Conservation (phyloP, 2,329 filamentous ascomycete species). For the Sporothrix luriei region DNA sequence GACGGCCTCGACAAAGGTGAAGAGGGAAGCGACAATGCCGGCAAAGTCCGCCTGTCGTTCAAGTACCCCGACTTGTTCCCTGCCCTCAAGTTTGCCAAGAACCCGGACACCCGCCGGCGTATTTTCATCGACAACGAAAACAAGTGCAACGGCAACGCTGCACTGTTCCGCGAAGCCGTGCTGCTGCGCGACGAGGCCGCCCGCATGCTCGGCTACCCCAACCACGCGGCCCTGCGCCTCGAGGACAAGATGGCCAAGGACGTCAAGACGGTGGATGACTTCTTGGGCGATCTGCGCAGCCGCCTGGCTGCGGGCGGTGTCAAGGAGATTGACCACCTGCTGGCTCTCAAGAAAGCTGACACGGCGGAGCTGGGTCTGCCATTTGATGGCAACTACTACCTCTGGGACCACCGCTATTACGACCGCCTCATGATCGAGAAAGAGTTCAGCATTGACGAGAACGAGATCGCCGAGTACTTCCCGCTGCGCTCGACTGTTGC, state of each 20-base stretch:
- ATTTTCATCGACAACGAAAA: slow-evolving; percentile 78
- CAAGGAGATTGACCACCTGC: slow-evolving; percentile 70
- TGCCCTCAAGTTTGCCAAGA: slow-evolving; percentile 73
- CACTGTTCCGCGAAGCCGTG: slow-evolving; percentile 74
- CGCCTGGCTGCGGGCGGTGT: slow-evolving; percentile 69
- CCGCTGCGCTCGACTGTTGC: slow-evolving; percentile 72
- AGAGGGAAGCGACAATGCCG: slow-evolving; percentile 62
- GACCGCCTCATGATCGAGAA: slow-evolving; percentile 78
- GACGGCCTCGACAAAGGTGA: slow-evolving; percentile 70
- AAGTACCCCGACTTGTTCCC: slow-evolving; percentile 84
- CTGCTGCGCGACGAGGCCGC: slow-evolving; percentile 77
- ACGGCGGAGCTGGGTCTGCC: slow-evolving; percentile 60
- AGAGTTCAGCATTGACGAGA: slow-evolving; percentile 78
- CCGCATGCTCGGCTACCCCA: slow-evolving; percentile 72
- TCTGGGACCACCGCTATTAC: slow-evolving; percentile 83
- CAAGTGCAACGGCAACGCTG: slow-evolving; percentile 74
- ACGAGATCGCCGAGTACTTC: slow-evolving; percentile 81
- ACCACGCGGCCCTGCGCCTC: slow-evolving; percentile 74
- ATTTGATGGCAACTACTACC: slow-evolving; percentile 71
- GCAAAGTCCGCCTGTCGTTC: slow-evolving; percentile 72
- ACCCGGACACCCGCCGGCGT: slow-evolving; percentile 67
- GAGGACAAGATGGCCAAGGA: slow-evolving; percentile 87
- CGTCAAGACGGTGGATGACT: slow-evolving; percentile 69
- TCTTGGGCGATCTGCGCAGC: slow-evolving; percentile 69
- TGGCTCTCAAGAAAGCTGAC: slow-evolving; percentile 73